phyloP scores from a whole-genome alignment of 2,329 filamentous ascomycete genomes.

The Colletotrichum cuscutae region DNA sequence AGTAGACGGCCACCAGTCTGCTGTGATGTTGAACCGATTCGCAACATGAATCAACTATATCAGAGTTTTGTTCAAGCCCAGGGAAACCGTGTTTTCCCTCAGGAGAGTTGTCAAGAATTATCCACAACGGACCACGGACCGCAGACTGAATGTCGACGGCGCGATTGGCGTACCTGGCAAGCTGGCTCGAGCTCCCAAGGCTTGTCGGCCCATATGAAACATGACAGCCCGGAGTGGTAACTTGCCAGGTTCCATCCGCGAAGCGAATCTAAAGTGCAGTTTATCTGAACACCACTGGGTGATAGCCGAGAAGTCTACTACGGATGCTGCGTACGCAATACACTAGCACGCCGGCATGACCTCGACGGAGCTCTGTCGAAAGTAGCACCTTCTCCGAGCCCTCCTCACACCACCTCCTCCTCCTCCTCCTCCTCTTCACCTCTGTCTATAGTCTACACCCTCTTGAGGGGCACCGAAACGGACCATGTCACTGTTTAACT shows the following conservation, averaged over 20 bases:
- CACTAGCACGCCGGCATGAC: slow-evolving; percentile 1
- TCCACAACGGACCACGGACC: slow-evolving; percentile 14
- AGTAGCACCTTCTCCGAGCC: slow-evolving; percentile 17
- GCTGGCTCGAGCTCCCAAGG: slow-evolving; percentile 24
- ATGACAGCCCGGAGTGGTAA: slow-evolving; percentile 22
- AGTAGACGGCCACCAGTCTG: not conserved
- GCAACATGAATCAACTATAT: not conserved
- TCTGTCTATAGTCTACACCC: not conserved
- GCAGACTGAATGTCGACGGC: slow-evolving; percentile 1
- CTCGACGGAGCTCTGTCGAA: slow-evolving; percentile 11
- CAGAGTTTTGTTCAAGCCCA: not conserved
- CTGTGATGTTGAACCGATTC: not conserved
- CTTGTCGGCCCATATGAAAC: slow-evolving; percentile 15
- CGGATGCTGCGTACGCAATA: too few relatives aligned
- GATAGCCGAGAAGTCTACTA: slow-evolving; percentile 11
- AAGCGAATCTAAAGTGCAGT: slow-evolving; percentile 7
- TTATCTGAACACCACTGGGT: slow-evolving; percentile 5
- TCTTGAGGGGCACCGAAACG: slow-evolving; percentile 6
- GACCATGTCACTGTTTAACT: too few relatives aligned
- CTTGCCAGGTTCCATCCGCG: slow-evolving; percentile 9
- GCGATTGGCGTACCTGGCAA: slow-evolving; percentile 22
- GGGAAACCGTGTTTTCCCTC: not conserved
- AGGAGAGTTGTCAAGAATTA: not conserved
- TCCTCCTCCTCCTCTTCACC: slow-evolving; percentile 8
- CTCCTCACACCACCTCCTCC: not conserved